Evolutionary conservation across 2,329 filamentous ascomycete species (phyloP).

Genomic region (Colletotrichum tropicale): DNA sequence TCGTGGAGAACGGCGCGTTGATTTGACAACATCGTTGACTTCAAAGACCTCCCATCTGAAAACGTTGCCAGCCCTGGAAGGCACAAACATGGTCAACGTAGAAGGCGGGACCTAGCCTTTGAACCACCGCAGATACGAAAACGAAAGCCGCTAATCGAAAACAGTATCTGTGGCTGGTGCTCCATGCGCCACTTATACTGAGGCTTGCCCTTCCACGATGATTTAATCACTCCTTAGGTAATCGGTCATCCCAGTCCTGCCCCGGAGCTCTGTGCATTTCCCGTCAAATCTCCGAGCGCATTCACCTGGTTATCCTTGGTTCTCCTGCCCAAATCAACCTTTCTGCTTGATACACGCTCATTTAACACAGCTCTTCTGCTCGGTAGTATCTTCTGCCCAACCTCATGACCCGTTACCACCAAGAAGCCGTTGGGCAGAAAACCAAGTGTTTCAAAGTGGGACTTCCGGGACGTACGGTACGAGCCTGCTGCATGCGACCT

Average conservation of each 20-base stretch:
- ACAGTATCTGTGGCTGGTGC: background rate
- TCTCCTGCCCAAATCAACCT: background rate
- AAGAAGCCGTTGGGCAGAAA: background rate
- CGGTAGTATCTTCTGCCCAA: background rate
- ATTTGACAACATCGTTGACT: background rate
- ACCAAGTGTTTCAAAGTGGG: background rate
- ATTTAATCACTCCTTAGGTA: background rate
- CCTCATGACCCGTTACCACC: background rate
- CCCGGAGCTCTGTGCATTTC: background rate
- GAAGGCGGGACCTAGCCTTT: background rate
- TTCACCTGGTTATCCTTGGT: background rate
- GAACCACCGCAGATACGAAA: background rate
- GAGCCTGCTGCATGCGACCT: background rate
- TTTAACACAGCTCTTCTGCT: background rate
- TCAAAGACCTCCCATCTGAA: background rate
- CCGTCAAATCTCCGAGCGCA: background rate
- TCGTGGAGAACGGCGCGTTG: background rate
- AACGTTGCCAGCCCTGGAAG: background rate
- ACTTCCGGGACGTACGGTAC: background rate
- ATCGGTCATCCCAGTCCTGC: background rate
- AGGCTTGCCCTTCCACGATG: background rate
- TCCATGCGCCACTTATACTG: background rate
- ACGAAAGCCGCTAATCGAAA: background rate
- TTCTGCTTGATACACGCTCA: background rate
- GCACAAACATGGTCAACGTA: background rate